These are phyloP conservation scores for Zoysia pacifica DNA, from an alignment of 176 grass and related monocot genomes.

Conservation along the genomic window DNA sequence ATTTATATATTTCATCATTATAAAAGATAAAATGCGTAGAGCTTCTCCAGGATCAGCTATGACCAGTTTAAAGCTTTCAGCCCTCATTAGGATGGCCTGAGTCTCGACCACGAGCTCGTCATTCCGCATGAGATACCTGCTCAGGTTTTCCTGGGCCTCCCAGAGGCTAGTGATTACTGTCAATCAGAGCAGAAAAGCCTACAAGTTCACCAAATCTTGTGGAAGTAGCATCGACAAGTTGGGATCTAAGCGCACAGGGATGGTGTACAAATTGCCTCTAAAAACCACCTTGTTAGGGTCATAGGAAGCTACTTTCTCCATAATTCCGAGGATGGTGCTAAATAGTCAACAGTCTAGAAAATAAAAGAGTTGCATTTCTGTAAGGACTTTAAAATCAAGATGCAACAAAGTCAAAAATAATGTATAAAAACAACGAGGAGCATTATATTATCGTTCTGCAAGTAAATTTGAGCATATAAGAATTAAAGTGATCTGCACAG, in stretches of 20 bases:
- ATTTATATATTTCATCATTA: too few species aligned
- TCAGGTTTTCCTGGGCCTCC: conserved; percentile 46
- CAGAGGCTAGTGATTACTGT: conserved; percentile 41
- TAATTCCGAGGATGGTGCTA: conserved; percentile 18
- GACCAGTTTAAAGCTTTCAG: conserved; percentile 1
- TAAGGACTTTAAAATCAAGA: not conserved
- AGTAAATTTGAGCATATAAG: not conserved
- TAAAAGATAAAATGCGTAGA: not conserved
- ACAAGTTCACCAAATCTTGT: conserved; percentile 61
- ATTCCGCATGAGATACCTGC: conserved; percentile 35
- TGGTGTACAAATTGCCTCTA: conserved; percentile 42
- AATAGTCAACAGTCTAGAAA: conserved; percentile 47
- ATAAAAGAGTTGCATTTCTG: conserved; percentile 10
- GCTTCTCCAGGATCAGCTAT: conserved; percentile 29
- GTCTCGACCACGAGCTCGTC: conserved; percentile 35
- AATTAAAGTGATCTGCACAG: not conserved
- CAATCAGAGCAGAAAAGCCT: conserved; percentile 40
- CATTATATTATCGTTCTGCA: not conserved
- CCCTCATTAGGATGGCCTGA: conserved; percentile 20
- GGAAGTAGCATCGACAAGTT: conserved; percentile 45
- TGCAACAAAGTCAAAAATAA: not conserved
- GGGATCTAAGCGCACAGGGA: conserved; percentile 44
- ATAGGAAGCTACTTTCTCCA: conserved; percentile 42
- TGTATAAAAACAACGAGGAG: not conserved
- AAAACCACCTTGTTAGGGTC: conserved; percentile 40